Conservation (phyloP, 1,284 basidiomycete species). For the Malassezia pachydermatis region DNA sequence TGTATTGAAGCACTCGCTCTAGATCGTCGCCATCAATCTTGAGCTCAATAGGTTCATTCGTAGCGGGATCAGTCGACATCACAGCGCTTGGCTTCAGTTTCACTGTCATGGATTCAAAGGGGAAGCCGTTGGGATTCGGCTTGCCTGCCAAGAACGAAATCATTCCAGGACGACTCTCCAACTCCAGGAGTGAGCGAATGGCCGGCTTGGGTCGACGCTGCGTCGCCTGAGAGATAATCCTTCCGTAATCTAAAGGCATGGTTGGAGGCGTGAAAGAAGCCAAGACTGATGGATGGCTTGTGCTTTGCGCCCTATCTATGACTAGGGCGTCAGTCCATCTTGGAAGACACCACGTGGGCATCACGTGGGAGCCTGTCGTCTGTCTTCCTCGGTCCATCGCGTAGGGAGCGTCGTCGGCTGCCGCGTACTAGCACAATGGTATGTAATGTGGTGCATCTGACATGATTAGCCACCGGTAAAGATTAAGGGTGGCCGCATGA, state of each 20-base stretch:
- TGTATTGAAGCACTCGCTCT: constrained; percentile 49
- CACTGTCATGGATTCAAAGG: constrained; percentile 64
- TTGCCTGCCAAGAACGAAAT: constrained; percentile 63
- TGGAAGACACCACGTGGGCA: not conserved
- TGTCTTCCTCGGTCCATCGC: constrained; percentile 5
- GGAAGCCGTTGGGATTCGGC: constrained; percentile 82
- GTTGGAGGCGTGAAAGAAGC: no score
- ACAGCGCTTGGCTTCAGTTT: constrained; percentile 49
- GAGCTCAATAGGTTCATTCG: constrained; percentile 24
- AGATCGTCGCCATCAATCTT: constrained; percentile 45
- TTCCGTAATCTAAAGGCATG: constrained; percentile 11
- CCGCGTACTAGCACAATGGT: constrained; percentile 12
- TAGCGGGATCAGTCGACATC: constrained; percentile 10
- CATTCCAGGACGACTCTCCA: constrained; percentile 67
- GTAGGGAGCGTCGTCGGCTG: no score
- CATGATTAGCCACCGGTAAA: constrained; percentile 32
- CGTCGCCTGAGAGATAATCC: constrained; percentile 1
- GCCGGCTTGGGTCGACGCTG: constrained; percentile 19
- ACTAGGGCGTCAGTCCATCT: no score
- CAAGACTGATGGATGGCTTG: not conserved
- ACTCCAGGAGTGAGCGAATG: constrained; percentile 60
- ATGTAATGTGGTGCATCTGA: constrained; percentile 1
- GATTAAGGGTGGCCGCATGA: constrained; percentile 63
- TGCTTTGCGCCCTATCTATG: not conserved
- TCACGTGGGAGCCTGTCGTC: constrained; percentile 11